Conservation (phyloP, 1,139 yeast species). For the Hemisphaericaspora xylanilytica region DNA sequence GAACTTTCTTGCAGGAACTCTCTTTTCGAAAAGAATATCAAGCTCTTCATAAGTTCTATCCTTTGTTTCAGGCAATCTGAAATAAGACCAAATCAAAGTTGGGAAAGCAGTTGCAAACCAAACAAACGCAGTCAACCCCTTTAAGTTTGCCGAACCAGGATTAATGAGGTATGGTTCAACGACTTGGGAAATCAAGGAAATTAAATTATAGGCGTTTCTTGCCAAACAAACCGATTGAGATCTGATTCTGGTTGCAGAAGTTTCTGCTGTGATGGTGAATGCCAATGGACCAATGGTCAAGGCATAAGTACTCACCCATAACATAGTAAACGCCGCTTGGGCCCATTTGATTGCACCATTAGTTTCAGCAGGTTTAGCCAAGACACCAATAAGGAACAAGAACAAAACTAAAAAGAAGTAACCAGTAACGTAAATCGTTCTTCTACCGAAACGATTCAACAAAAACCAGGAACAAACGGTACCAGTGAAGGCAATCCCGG, state of each 20-base stretch:
- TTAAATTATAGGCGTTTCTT: slow-evolving; percentile 24
- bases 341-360: slow-evolving; percentile 21
- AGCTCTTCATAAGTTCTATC: slow-evolving; percentile 25
- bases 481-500: slow-evolving; percentile 21
- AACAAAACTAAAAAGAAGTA: slow-evolving; percentile 11
- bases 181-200: slow-evolving; percentile 19
- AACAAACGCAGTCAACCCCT: slow-evolving; percentile 27
- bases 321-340: slow-evolving; percentile 22
- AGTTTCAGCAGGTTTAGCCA: slow-evolving; percentile 29
- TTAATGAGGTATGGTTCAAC: slow-evolving; percentile 28
- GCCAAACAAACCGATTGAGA: slow-evolving; percentile 26
- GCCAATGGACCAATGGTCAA: slow-evolving; percentile 26
- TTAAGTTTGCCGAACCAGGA: slow-evolving; percentile 22
- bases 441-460: slow-evolving; percentile 20
- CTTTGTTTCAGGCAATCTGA: slow-evolving; percentile 24
- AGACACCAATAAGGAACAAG: slow-evolving; percentile 26
- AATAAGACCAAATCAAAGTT: slow-evolving; percentile 23
- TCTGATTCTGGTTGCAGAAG: slow-evolving; percentile 25
- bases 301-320: slow-evolving; percentile 25
- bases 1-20: slow-evolving; percentile 21
- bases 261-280: slow-evolving; percentile 23
- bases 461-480: slow-evolving; percentile 22
- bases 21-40: slow-evolving; percentile 23
- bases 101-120: slow-evolving; percentile 23
- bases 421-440: slow-evolving; percentile 23